Evolutionary conservation across 2,329 filamentous ascomycete species (phyloP).

Genomic region (Penicillium psychrosexuale): DNA sequence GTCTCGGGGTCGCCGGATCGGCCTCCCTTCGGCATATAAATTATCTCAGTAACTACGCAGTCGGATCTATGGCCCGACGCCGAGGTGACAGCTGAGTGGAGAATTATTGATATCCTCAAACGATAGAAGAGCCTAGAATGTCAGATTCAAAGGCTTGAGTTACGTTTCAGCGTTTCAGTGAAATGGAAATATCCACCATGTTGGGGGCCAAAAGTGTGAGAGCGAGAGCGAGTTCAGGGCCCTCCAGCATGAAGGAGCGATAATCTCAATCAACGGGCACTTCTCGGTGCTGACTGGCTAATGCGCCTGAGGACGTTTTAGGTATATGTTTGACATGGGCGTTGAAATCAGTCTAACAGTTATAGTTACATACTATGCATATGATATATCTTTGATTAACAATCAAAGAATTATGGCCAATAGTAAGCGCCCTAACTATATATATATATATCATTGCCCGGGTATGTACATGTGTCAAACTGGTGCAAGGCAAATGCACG

Average conservation of each 20-base stretch:
- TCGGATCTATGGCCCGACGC: neutral
- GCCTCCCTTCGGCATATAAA: neutral
- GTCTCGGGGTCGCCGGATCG: slow-evolving; percentile 14
- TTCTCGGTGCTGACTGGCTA: neutral
- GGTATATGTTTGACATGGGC: neutral
- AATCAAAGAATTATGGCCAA: neutral
- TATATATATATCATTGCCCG: neutral
- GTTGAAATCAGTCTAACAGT: neutral
- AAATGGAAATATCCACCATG: neutral
- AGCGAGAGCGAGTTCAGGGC: neutral
- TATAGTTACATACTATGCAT: neutral
- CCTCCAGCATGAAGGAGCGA: neutral
- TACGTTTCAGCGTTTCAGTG: neutral
- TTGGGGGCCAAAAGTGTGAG: slow-evolving; percentile 6
- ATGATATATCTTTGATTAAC: neutral
- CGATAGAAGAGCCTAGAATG: neutral
- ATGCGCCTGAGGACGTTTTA: neutral
- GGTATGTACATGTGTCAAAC: neutral
- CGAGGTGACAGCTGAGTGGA: slow-evolving; percentile 13
- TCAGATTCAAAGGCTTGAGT: neutral
- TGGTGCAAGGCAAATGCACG: neutral
- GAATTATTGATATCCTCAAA: slow-evolving; percentile 2
- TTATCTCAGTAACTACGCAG: neutral
- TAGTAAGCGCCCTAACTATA: no score
- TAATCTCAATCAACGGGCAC: neutral